These are phyloP conservation scores for Debaryomycetaceae sp. DNA, from an alignment of 1,139 yeast species.

Conservation along the genomic window DNA sequence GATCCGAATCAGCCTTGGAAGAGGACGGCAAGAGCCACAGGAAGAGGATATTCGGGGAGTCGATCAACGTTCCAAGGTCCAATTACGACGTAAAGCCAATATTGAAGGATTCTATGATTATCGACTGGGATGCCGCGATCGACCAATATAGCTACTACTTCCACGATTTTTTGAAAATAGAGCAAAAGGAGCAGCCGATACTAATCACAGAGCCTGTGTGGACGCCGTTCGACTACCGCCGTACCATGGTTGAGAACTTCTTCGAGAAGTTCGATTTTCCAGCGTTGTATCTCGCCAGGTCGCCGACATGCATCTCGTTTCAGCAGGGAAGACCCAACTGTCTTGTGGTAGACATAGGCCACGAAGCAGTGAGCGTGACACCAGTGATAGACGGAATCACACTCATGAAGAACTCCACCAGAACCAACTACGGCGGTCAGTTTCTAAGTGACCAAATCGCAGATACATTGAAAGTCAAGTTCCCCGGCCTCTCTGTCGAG, in stretches of 20 bases:
- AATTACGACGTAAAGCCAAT: slow-evolving; percentile 54
- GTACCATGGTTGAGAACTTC: slow-evolving; percentile 68
- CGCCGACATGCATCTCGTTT: slow-evolving; percentile 87
- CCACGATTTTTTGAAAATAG: slow-evolving; percentile 43
- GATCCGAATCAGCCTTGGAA: slow-evolving; percentile 19
- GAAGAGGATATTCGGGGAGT: slow-evolving; percentile 48
- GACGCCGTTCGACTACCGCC: slow-evolving; percentile 70
- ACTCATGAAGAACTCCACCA: slow-evolving; percentile 64
- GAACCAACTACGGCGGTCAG: slow-evolving; percentile 65
- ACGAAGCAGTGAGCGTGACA: slow-evolving; percentile 76
- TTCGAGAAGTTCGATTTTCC: slow-evolving; percentile 75
- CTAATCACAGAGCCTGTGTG: slow-evolving; percentile 83
- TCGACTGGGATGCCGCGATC: slow-evolving; percentile 74
- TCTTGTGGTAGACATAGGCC: slow-evolving; percentile 89
- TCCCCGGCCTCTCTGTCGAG: slow-evolving; percentile 11
- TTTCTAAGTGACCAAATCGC: slow-evolving; percentile 48
- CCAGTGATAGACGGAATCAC: slow-evolving; percentile 95
- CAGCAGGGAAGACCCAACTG: slow-evolving; percentile 94
- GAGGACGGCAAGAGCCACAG: slow-evolving; percentile 11
- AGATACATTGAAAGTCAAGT: slow-evolving; percentile 21
- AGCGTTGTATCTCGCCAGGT: slow-evolving; percentile 80
- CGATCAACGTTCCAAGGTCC: slow-evolving; percentile 52
- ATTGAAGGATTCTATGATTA: slow-evolving; percentile 56
- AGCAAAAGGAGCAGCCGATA: slow-evolving; percentile 68
- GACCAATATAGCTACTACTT: slow-evolving; percentile 63